phyloP scores from a whole-genome alignment of 305 asterid genomes.

The Fraxinus baroniana region DNA sequence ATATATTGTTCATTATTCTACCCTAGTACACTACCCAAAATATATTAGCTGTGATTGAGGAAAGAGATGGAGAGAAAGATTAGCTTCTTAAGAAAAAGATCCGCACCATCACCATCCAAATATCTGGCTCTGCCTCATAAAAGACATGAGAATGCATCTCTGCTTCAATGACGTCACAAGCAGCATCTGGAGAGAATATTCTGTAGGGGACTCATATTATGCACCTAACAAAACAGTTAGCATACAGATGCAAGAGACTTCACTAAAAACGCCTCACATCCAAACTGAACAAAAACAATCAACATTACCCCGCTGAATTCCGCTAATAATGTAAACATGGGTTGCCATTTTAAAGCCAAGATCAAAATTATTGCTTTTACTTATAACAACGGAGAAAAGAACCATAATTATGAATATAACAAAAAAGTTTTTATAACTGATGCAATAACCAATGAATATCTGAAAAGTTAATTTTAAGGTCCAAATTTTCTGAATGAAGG shows the following conservation, averaged over 20 bases:
- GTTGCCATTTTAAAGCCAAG: not conserved
- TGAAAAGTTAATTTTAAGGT: not conserved
- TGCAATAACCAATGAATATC: not conserved
- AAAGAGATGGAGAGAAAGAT: not conserved
- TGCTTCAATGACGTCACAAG: conserved; percentile 92
- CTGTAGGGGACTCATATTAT: conserved; percentile 43
- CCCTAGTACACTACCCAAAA: not conserved
- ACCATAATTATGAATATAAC: not conserved
- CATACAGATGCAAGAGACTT: not conserved
- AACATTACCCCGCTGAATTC: not conserved
- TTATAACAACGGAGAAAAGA: not conserved
- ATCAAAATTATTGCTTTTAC: not conserved
- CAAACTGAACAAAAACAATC: conserved; percentile 4
- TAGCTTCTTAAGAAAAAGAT: conserved; percentile 17
- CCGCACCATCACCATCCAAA: conserved; percentile 96
- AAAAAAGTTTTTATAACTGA: not conserved
- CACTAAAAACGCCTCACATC: conserved; percentile 4
- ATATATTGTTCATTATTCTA: conserved; percentile 7
- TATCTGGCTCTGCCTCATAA: conserved; percentile 88
- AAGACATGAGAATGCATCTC: conserved; percentile 92
- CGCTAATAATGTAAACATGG: not conserved
- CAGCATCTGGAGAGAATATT: conserved; percentile 87
- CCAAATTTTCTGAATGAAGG: not conserved
- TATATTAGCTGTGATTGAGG: conserved; percentile 16
- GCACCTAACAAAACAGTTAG: conserved; percentile 15